Evolutionary conservation across 1,284 basidiomycete genomes (phyloP).

Genomic region (Ustilago shanxiensis): DNA sequence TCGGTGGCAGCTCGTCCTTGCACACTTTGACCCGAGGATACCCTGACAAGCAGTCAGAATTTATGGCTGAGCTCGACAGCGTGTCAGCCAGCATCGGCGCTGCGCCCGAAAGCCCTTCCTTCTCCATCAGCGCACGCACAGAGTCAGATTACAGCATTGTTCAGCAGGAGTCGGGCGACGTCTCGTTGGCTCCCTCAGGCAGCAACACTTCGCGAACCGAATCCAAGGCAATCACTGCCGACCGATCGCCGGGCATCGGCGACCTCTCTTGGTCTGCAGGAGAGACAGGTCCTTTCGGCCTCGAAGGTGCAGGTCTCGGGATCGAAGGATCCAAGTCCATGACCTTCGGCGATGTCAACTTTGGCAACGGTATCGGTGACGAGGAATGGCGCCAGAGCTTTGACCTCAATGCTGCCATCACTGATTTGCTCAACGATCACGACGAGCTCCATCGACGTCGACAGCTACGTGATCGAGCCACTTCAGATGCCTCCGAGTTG

Average conservation of each 20-base stretch:
- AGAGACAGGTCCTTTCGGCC: conserved; percentile 62
- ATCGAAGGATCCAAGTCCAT: conserved; percentile 38
- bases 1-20: conserved; percentile 43
- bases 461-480: conserved; percentile 35
- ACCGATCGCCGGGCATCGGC: conserved; percentile 53
- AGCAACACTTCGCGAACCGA: conserved; percentile 18
- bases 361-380: conserved; percentile 31
- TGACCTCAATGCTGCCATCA: conserved; percentile 64
- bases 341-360: conserved; percentile 34
- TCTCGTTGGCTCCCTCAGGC: conserved; percentile 18
- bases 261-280: conserved; percentile 63
- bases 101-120: conserved; percentile 51
- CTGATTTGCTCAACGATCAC: conserved; percentile 61
- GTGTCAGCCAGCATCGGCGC: conserved; percentile 35
- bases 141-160: conserved; percentile 52
- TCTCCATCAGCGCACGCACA: conserved; percentile 59
- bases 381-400: conserved; percentile 58
- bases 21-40: conserved; percentile 41
- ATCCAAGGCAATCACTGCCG: conserved; percentile 6
- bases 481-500: conserved; percentile 36
- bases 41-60: conserved; percentile 31
- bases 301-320: conserved; percentile 20
- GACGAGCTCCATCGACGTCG: conserved; percentile 49
- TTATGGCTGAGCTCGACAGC: conserved; percentile 38
- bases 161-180: conserved; percentile 26